Base-by-base conservation (phyloP, 2,329 filamentous ascomycete species). In the Apiospora arundinis region DNA sequence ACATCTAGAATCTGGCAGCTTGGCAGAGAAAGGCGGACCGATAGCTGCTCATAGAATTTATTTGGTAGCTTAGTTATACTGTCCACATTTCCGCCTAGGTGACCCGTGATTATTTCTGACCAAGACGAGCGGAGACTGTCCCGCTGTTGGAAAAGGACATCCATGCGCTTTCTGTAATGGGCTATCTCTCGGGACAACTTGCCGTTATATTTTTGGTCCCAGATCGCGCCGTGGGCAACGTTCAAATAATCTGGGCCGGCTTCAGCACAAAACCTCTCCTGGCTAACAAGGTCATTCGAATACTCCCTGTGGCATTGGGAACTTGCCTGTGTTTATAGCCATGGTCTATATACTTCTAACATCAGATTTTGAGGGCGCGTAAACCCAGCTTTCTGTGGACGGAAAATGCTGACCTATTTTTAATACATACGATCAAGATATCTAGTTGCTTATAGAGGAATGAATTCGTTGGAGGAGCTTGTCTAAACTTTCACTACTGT, bases 1-100 rank as follows among this genome's bases (percentile, higher is more conserved):
- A 49, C 46, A 49, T 49, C n/a, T 49, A 49, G n/a, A 49, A 49
- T 49, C 46, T 49, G n/a, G 46, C n/a, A 49, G 21, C 46, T 11
- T 23, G n/a, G n/a, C n/a, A 49, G n/a, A 49, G 46, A 23, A 49
- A 49, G 46, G 46, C n/a, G n/a, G n/a, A 45, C 1, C 11, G 12
- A 45, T 45, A 45, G 42, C 42, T 45, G 12, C 42, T 49, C 12
- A 45, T 16, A 45, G 42, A 45, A 49, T 49, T 49, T 49, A 23
- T 49, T 49, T 49, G 21, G n/a, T 49, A 49, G n/a, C 46, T 49
- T 49, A 49, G 11, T 49, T 49, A 23, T 23, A 49, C n/a, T 49
- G n/a, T 49, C 9, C 46, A 12, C 21, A 49, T 49, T 23, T 49
- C n/a, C n/a, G n/a, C 7, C 21, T 49, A 48, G 45, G 45, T 49